phyloP scores from a whole-genome alignment of 257 asterid species.

The Rhazya stricta region DNA sequence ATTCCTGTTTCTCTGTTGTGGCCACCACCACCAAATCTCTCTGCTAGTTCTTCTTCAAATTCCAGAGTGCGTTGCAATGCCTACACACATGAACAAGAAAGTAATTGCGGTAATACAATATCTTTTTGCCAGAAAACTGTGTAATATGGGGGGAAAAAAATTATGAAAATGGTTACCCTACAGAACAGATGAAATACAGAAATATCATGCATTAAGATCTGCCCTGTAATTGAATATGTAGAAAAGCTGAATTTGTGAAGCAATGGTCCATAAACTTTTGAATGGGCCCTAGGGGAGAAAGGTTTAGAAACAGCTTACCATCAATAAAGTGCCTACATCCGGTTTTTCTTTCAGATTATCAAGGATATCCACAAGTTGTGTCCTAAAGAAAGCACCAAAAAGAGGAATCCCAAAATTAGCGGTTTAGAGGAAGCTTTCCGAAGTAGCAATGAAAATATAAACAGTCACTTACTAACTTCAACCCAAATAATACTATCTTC shows the following conservation, averaged over 20 bases:
- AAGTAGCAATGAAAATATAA: not conserved
- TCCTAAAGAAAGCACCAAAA: conserved; percentile 22
- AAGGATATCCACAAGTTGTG: conserved; percentile 82
- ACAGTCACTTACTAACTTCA: not conserved
- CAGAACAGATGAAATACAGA: not conserved
- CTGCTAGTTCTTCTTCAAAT: conserved; percentile 97
- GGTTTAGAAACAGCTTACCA: conserved; percentile 37
- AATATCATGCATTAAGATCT: not conserved
- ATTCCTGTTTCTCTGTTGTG: conserved; percentile 53
- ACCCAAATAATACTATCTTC: not conserved
- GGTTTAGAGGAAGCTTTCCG: not conserved
- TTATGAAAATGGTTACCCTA: not conserved
- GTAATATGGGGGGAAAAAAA: not conserved
- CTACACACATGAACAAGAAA: conserved; percentile 35
- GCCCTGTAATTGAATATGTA: not conserved
- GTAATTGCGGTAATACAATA: not conserved
- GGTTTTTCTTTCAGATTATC: conserved; percentile 91
- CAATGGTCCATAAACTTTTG: not conserved
- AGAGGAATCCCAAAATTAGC: conserved; percentile 13
- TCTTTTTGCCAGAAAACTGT: not conserved
- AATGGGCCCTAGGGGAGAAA: not conserved
- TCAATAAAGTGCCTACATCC: conserved; percentile 78
- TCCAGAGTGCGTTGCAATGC: conserved; percentile 95
- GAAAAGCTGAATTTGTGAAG: not conserved
- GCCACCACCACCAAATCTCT: conserved; percentile 91